These are phyloP conservation scores for Singerocomus inundabilis DNA, from an alignment of 1,284 basidiomycete species.

Conservation along the genomic window DNA sequence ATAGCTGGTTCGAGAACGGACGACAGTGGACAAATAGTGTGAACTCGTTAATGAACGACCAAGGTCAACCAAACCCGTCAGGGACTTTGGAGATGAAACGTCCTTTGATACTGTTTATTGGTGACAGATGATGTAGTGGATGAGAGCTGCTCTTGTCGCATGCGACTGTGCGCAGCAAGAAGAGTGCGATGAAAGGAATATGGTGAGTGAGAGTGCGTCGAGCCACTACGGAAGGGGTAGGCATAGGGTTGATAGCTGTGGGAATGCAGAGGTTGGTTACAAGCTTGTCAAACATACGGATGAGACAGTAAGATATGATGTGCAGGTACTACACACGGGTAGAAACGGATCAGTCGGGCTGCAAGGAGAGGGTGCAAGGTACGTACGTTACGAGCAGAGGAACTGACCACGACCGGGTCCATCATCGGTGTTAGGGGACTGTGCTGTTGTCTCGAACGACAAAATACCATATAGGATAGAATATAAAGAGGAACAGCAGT, in stretches of 20 bases:
- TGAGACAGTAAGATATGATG: conserved; percentile 2
- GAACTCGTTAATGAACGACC: background rate
- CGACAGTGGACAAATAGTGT: background rate
- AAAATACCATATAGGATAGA: conserved; percentile 68
- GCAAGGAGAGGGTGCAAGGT: background rate
- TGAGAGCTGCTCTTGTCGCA: background rate
- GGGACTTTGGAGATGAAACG: background rate
- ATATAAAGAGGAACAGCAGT: conserved; percentile 67
- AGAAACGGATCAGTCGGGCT: background rate
- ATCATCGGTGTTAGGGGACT: conserved; percentile 5
- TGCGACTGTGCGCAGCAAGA: background rate
- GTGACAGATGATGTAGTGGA: conserved; percentile 6
- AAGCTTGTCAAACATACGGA: conserved; percentile 1
- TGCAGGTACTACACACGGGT: background rate
- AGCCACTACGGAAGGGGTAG: background rate
- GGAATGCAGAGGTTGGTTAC: conserved; percentile 3
- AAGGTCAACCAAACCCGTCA: background rate
- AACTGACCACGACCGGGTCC: background rate
- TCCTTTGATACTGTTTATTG: conserved; percentile 12
- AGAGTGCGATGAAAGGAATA: conserved; percentile 4
- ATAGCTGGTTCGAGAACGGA: conserved; percentile 6
- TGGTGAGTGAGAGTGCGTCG: background rate
- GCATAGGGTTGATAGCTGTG: background rate
- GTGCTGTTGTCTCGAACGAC: background rate
- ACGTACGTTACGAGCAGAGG: conserved; percentile 14